phyloP scores from a whole-genome alignment of 306 rosid species.

The Hylodesmum podocarpum region DNA sequence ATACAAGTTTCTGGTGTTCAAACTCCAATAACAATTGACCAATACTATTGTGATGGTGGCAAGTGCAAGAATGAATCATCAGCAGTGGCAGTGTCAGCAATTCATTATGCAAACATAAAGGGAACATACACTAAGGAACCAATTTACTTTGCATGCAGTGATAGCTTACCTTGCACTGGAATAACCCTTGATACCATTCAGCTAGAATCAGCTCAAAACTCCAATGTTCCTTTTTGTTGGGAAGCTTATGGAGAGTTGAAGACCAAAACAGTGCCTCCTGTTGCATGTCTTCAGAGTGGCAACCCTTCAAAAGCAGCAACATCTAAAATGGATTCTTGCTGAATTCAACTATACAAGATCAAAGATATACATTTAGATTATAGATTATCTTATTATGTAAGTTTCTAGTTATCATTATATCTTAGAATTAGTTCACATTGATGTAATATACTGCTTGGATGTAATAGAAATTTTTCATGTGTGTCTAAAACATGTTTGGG shows the following conservation, averaged over 20 bases:
- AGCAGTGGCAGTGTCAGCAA: constrained; percentile 71
- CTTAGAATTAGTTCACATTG: not conserved
- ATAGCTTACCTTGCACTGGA: constrained; percentile 62
- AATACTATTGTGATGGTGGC: constrained; percentile 70
- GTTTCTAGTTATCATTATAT: not conserved
- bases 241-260: constrained; percentile 68
- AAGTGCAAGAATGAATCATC: constrained; percentile 57
- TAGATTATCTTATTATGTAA: not conserved
- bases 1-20: constrained; percentile 66
- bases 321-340: constrained; percentile 51
- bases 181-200: constrained; percentile 64
- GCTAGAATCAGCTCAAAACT: constrained; percentile 32
- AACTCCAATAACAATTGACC: constrained; percentile 72
- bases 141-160: constrained; percentile 78
- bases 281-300: constrained; percentile 56
- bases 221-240: constrained; percentile 69
- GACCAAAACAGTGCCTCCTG: constrained; percentile 54
- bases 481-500: not conserved
- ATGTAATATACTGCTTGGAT: not conserved
- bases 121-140: constrained; percentile 69
- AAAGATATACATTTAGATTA: not conserved
- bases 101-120: constrained; percentile 48
- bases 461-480: not conserved
- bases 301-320: constrained; percentile 32
- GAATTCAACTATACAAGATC: not conserved